phyloP scores from a whole-genome alignment of 2,329 filamentous ascomycete genomes.

The Aspergillus nomiae region DNA sequence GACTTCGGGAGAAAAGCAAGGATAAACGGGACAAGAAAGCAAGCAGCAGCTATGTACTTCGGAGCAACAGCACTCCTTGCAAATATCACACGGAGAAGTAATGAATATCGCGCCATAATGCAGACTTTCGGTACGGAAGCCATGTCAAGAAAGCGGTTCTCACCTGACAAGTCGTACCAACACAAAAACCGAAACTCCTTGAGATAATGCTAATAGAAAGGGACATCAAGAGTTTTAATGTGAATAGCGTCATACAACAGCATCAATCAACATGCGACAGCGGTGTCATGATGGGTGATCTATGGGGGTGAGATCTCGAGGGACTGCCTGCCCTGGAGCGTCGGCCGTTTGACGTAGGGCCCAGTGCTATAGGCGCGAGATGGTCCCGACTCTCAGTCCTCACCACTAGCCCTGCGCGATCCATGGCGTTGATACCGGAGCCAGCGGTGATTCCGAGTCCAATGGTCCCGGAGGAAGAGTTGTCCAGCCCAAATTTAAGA shows the following conservation, averaged over 20 bases:
- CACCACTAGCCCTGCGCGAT: constrained; percentile 72
- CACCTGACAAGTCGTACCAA: constrained; percentile 4
- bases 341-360: constrained; percentile 51
- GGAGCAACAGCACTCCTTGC: not conserved
- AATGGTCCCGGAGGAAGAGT: constrained; percentile 42
- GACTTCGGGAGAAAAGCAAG: not conserved
- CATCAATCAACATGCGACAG: constrained; percentile 36
- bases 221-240: constrained; percentile 10
- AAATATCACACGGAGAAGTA: constrained; percentile 2
- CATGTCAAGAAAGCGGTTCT: not conserved
- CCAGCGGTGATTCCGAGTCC: constrained; percentile 38
- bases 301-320: constrained; percentile 45
- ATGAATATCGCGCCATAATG: not conserved
- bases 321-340: constrained; percentile 50
- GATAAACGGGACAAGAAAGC: constrained; percentile 19
- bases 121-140: not conserved
- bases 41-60: constrained; percentile 6
- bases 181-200: constrained; percentile 23
- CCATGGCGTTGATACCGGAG: constrained; percentile 48
- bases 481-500: constrained; percentile 43
- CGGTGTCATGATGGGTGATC: constrained; percentile 39
- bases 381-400: constrained; percentile 86
- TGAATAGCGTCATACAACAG: constrained; percentile 17
- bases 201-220: constrained; percentile 25
- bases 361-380: constrained; percentile 58